Evolutionary conservation across 2,329 filamentous ascomycete species (phyloP), one percentile per base, ranked within the genome.

Genomic region (Sphaerulina musiva): DNA sequence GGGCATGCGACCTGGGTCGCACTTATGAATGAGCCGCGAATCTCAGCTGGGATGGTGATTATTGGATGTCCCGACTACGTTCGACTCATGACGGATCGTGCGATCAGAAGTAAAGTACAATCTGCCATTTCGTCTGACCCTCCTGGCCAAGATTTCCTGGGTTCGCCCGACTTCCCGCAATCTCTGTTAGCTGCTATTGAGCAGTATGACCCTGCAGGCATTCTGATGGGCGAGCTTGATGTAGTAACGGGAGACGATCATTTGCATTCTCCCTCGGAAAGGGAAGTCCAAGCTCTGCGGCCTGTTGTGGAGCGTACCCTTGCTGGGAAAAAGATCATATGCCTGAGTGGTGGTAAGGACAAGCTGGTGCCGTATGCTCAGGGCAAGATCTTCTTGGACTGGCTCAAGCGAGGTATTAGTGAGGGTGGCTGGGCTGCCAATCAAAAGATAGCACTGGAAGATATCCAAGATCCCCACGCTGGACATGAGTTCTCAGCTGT

Each of bases 11-110:
- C 86, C 1, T 97, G 92, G 90, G 86, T 95, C 67, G 79, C 83
- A 29, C 72, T 95, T 55, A 80, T 96, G 44, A 80, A 82, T 38
- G 91, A 97, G 56, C 81, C 84, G 14, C 80, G 90, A 59, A 80
- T 97, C 52, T 84, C 79, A n/a, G 84, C 87, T 0, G 90, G 81
- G 1, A 83, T 95, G 6, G 78, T 87, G 2, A 79, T 95, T 23
- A 87, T 97, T 50, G 93, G 92, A 1, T 95, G 90, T 70, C 89
- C 91, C 0, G 92, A 98, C 71, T 95, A 88, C 64, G 81, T 84
- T 59, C 77, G 87, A 69, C 75, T 97, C 12, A 86, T 97, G 82
- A 78, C 76, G 7, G 84, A 92, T 63, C 87, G 93, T 9, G 92
- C 92, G 0, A 76, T 80, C 4, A 75, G 84, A 38, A 86, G 85